phyloP scores from a whole-genome alignment of 768 basidiomycete species.

The Suillus lakei region DNA sequence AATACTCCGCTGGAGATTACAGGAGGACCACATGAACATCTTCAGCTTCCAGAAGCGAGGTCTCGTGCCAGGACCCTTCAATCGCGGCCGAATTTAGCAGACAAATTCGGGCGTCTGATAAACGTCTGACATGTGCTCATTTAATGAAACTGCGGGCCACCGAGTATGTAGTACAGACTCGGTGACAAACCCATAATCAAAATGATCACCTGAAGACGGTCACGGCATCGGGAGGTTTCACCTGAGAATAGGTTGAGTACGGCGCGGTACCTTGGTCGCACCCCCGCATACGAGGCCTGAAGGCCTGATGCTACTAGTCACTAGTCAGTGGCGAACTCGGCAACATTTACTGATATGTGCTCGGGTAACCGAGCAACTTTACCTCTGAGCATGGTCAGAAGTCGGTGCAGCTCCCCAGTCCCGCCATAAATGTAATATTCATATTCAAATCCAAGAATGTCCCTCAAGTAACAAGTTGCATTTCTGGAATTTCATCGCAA shows the following conservation, averaged over 20 bases:
- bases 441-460: neutral
- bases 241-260: no score
- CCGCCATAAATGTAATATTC: no score
- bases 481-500: neutral
- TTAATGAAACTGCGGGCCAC: no score
- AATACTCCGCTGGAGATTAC: constrained; percentile 2
- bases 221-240: no score
- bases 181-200: neutral
- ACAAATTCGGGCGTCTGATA: neutral
- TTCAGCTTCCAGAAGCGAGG: constrained; percentile 3
- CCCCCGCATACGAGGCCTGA: no score
- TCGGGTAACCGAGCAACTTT: neutral
- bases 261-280: no score
- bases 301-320: no score
- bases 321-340: no score
- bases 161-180: no score
- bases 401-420: neutral
- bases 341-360: no score
- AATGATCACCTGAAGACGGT: no score
- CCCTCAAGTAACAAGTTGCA: neutral
- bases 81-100: neutral
- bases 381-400: neutral
- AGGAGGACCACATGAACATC: constrained; percentile 1
- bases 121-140: neutral
- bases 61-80: neutral